Base-by-base conservation (phyloP, 768 basidiomycete species). In the Pleurotus cornucopiae region DNA sequence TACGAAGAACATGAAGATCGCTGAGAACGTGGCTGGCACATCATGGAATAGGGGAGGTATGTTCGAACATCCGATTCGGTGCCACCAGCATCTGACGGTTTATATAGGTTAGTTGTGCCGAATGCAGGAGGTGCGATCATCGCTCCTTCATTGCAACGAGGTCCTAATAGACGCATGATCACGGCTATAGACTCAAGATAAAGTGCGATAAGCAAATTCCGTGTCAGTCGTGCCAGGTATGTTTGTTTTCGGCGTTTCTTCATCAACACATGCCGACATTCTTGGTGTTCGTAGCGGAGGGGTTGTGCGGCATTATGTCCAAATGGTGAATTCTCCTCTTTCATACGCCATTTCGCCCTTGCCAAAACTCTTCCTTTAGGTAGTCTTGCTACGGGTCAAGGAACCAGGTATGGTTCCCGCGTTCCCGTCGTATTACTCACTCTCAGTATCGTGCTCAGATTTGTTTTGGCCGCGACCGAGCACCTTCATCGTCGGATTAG, bases 201-300 rank as follows among this genome's bases (percentile, higher is more conserved):
- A 88, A 88, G 66, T 90, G 88, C 73, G 86, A 89, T 79, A 89
- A 89, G 74, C 80, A 86, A 60, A 85, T 89, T 54, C 88, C 88
- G 7, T 89, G 88, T 65, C 85, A 88, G 66, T 87, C 86, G 0
- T 89, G 88, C 66, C 82, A 83, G 74, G 86, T 84, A 65, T 41
- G 73, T 67, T 34, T 57, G 52, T 56, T 41, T 21, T 14, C 12
- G 52, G 18, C 25, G n/a, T 56, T 14, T 49, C 47, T 47, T 38
- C 18, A 23, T 49, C 54, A 46, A 39, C 58, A 54, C 49, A 58
- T 46, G 55, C 55, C 57, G 41, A 59, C n/a, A 52, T 6, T n/a
- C 21, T 37, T 44, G 34, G 13, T 61, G 44, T 6, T 9, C 23
- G 13, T 61, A 86, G 81, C 71, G 87, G 61, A 71, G 88, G 62